Evolutionary conservation across 2,329 filamentous ascomycete genomes (phyloP), one percentile per base, ranked within the genome.

Genomic region (Microsporum audouinii): DNA sequence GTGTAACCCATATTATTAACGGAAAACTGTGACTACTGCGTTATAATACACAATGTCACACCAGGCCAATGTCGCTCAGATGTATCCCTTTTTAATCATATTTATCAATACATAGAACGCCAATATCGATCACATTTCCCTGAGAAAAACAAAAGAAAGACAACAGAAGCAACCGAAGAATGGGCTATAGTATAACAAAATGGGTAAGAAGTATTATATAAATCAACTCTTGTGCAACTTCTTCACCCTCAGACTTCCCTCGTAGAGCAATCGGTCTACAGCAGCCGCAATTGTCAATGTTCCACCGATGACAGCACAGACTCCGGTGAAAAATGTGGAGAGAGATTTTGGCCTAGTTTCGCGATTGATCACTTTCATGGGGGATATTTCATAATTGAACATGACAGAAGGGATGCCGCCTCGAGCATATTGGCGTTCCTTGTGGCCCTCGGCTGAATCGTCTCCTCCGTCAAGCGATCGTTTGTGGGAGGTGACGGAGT

Each of bases 301-400:
- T 67, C 94, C 94, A 64, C 94, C 94, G 58, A 99, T 86, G 63
- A 97, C 88, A 41, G 92, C 92, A 73, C 94, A 99, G 23, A 99
- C 84, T 56, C 94, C 94, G 0, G 94, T 92, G 62, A 99, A 76
- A 79, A 99, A 99, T 17, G 89, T 89, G 0, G 89, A 85, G 73
- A 99, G 95, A 3, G 88, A 88, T 80, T 97, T 97, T 63, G 86
- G 80, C 55, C 89, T 84, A 66, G 89, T 87, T 78, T 99, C 95
- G 60, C 91, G 88, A 79, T 99, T 99, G 76, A 99, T 88, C 63
- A 99, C 92, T 78, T 97, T 99, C 94, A 99, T 99, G 3, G 94
- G 94, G 1, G 92, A 97, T 73, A 99, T 99, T 69, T 99, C 94
- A 69, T 99, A 99, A 66, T 91, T 95, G 79, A 99, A 97, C 80